Base-by-base conservation (phyloP, 2,329 filamentous ascomycete species). In the Aspergillus aculeatinus region DNA sequence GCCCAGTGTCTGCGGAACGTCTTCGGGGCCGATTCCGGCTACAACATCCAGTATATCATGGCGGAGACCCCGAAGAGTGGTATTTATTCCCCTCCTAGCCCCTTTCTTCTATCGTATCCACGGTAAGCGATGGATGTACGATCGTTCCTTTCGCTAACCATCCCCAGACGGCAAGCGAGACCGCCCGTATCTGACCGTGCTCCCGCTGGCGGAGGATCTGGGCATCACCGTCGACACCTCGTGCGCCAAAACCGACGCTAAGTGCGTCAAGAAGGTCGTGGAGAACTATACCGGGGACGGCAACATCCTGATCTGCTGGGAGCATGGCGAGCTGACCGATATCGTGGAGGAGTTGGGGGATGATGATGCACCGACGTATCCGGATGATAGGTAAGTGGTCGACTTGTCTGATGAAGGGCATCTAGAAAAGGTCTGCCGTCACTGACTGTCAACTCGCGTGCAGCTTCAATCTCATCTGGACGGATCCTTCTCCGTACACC, bases 291-390 rank as follows among this genome's bases (percentile, higher is more conserved):
- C 67, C 0, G 82, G 82, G 0, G 59, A 69, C 0, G 83, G 83
- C 1, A 88, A 88, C 63, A 82, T 88, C 51, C 70, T 88, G 49
- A 83, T 88, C 60, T 86, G 84, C 74, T 87, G 85, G 85, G 81
- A 87, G 66, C 85, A 88, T 68, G 75, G 80, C 55, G 74, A 75
- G 19, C 70, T 87, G 51, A 80, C 76, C 35, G 77, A 84, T 61
- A 83, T 88, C 64, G 81, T 78, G 2, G 65, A 82, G 62, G 73
- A 75, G 16, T 69, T 88, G 19, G 86, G 85, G 0, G 82, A 79
- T 57, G 68, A 78, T 7, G 66, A 83, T 64, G 78, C 81, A 0
- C 79, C 80, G 1, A 68, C 72, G 5, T 87, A 87, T 67, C 83
- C 83, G 0, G 74, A 77, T 61, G 77, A 81, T 59, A 70, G 76